Conservation (phyloP, 306 rosid genomes). For the Echinosophora koreensis region DNA sequence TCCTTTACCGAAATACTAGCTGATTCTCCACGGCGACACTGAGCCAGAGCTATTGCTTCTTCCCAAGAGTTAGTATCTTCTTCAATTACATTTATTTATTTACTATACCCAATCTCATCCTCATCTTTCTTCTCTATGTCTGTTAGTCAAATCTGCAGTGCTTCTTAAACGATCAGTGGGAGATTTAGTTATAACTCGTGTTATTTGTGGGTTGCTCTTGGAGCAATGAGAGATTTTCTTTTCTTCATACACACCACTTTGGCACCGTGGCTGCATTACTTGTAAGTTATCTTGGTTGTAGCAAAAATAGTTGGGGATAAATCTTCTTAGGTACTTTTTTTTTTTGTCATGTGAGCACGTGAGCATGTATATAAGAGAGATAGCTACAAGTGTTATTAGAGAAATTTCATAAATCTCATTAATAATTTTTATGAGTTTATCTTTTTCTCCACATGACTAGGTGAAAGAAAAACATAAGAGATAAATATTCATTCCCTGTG, state of each 20-base stretch:
- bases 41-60: background rate
- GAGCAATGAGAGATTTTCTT: too few relatives aligned
- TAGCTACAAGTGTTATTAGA: too few relatives aligned
- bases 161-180: background rate
- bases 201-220: too few relatives aligned
- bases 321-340: too few relatives aligned
- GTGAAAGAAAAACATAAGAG: too few relatives aligned
- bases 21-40: slow-evolving; percentile 27
- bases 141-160: background rate
- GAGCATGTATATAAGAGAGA: too few relatives aligned
- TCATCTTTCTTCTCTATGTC: background rate
- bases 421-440: too few relatives aligned
- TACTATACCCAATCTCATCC: background rate
- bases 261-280: background rate
- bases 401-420: too few relatives aligned
- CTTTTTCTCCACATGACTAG: too few relatives aligned
- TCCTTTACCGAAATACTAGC: background rate
- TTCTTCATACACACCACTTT: background rate
- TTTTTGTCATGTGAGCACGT: too few relatives aligned
- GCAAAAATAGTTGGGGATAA: too few relatives aligned
- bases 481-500: too few relatives aligned
- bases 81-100: background rate
- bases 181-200: background rate
- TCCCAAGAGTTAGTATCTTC: background rate
- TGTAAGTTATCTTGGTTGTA: background rate